Percentiles rank a stretch among this genome's conserved stretches.
These are phyloP conservation scores for Pogostemon cablin DNA, from an alignment of 257 asterid species.

Conservation along the genomic window DNA sequence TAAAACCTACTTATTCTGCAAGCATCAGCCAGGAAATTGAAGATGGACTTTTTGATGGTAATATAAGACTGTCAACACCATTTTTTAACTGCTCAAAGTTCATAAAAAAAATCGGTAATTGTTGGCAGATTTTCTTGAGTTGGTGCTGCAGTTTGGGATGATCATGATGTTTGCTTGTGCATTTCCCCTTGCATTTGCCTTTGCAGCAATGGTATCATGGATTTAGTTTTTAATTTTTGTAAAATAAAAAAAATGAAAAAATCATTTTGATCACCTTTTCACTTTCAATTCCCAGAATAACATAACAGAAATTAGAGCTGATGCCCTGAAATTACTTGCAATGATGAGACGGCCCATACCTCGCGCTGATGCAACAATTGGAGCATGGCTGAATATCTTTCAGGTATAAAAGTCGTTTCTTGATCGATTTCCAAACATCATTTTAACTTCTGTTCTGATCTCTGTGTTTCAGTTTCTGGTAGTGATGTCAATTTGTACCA, in stretches of 20 bases:
- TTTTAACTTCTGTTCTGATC: conserved; percentile 11
- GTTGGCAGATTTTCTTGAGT: conserved; percentile 83
- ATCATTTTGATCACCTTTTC: neutral
- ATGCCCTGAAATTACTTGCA: conserved; percentile 85
- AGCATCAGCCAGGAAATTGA: conserved; percentile 88
- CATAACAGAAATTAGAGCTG: conserved; percentile 87
- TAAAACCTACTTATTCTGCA: conserved; percentile 85
- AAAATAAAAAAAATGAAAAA: neutral
- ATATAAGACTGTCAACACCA: neutral
- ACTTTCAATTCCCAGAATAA: conserved; percentile 58
- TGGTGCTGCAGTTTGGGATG: conserved; percentile 95
- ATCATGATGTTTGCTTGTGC: conserved; percentile 99
- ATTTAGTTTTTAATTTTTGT: neutral
- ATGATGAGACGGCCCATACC: conserved; percentile 92
- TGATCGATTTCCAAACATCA: neutral
- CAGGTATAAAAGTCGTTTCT: conserved; percentile 51
- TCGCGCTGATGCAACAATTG: conserved; percentile 80
- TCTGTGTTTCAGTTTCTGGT: conserved; percentile 69
- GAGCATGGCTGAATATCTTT: conserved; percentile 96
- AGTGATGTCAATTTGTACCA: conserved; percentile 88
- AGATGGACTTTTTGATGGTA: conserved; percentile 98
- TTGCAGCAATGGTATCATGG: conserved; percentile 79
- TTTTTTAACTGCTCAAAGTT: neutral
- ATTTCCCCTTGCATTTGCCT: conserved; percentile 89
- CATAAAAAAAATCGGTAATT: conserved; percentile 13